These are phyloP conservation scores for Colletotrichum gloeosporioides DNA, from an alignment of 2,329 filamentous ascomycete genomes.

Conservation along the genomic window DNA sequence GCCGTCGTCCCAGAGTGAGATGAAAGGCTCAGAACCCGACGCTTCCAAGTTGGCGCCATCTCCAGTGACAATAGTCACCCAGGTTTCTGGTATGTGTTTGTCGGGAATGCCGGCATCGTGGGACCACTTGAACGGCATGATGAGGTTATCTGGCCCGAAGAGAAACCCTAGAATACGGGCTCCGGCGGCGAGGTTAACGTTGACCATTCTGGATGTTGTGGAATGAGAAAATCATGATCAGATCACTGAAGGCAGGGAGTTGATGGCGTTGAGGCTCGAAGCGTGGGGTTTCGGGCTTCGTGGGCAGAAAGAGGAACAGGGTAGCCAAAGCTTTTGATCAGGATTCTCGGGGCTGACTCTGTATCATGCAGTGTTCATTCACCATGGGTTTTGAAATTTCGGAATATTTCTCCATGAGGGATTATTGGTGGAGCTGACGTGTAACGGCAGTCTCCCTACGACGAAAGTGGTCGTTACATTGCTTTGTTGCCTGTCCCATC, in stretches of 20 bases:
- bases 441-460: neutral
- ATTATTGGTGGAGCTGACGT: neutral
- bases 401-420: neutral
- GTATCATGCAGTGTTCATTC: neutral
- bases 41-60: neutral
- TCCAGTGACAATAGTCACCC: neutral
- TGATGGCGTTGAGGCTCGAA: neutral
- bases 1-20: constrained; percentile 23
- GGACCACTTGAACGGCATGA: neutral
- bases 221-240: neutral
- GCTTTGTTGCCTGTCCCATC: neutral
- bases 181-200: neutral
- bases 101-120: neutral
- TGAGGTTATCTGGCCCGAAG: neutral
- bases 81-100: neutral
- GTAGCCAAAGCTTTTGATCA: neutral
- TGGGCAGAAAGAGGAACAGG: neutral
- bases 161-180: neutral
- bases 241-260: neutral
- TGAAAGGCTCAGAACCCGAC: constrained; percentile 18
- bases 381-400: neutral
- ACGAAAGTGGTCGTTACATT: neutral
- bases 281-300: neutral
- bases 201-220: neutral
- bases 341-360: neutral